phyloP scores from a whole-genome alignment of 257 asterid species.

The Solanum sejunctum region DNA sequence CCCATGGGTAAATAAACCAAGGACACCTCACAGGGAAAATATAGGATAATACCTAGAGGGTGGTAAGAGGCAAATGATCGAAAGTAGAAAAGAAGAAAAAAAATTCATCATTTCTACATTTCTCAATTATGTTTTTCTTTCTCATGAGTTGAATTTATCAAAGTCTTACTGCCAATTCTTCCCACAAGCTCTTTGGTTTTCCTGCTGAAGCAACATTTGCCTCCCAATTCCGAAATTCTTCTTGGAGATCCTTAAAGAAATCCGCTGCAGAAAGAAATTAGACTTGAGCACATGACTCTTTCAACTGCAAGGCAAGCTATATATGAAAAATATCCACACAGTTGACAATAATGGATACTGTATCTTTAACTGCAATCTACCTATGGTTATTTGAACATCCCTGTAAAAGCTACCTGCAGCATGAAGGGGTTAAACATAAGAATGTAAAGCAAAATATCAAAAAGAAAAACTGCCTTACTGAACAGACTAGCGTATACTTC shows the following conservation, averaged over 20 bases:
- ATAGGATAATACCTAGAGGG: neutral
- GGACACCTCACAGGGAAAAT: neutral
- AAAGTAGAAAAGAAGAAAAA: neutral
- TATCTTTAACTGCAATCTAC: constrained; percentile 35
- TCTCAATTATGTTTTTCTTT: neutral
- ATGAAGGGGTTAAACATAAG: constrained; percentile 51
- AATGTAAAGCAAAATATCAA: constrained; percentile 3
- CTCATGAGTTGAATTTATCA: neutral
- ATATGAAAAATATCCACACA: neutral
- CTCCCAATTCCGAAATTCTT: constrained; percentile 89
- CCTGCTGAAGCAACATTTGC: constrained; percentile 51
- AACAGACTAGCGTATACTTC: neutral
- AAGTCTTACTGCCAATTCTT: constrained; percentile 66
- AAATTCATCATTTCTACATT: neutral
- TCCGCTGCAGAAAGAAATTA: constrained; percentile 43
- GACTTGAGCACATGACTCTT: constrained; percentile 10
- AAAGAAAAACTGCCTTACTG: neutral
- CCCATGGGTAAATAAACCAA: neutral
- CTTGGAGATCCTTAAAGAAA: constrained; percentile 86
- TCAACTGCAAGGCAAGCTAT: neutral
- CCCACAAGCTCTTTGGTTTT: constrained; percentile 92
- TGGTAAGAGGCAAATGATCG: neutral
- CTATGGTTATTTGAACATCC: constrained; percentile 87
- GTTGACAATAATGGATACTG: constrained; percentile 1
- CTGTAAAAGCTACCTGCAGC: constrained; percentile 85